Base-by-base conservation (phyloP, 495 filamentous ascomycete species). In the Evansstolkia leycettana region DNA sequence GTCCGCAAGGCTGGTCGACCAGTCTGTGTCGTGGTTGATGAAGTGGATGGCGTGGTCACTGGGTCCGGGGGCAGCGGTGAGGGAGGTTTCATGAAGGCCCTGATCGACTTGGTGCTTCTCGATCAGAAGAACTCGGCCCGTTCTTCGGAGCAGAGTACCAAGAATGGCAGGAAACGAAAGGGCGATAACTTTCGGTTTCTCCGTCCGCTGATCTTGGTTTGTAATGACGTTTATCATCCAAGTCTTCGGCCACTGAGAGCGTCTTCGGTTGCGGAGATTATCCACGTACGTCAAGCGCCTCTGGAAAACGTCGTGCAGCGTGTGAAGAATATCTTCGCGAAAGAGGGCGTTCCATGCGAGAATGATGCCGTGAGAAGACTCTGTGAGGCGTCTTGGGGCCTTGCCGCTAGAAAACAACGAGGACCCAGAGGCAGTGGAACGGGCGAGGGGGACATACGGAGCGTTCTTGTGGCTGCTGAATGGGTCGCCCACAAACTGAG, bases 161-260 rank as follows among this genome's bases (percentile, higher is more conserved):
- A 51, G 5, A 36, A 37, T 2, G 64, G 51, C 43, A 65, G 62
- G 47, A 76, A 75, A 47, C 75, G 67, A 39, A 85, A 80, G 48
- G 78, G 77, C 0, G 85, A 94, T 43, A 75, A 75, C 26, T 98
- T 96, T 54, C 72, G 78, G 17, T 71, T 94, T 35, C 70, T 88
- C 57, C 73, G 90, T 31, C 90, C 90, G 0, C 65, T 98, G 23
- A 85, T 98, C 39, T 58, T 95, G 17, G 86, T 98, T 39, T 98
- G 90, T 68, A 98, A 98, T 41, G 90, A 98, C 57, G 72, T 94
- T n/a, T 98, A 98, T 53, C 84, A 92, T 47, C 73, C 90, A 15
- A 83, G 86, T 36, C 69, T 98, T 17, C 74, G 84, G 8, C 84
- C 82, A 13, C 70, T 98, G 12, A 74, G 90, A 17, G 77, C 83